Base-by-base conservation (phyloP, 805 yeast species). In the Kuraishia piskuri region DNA sequence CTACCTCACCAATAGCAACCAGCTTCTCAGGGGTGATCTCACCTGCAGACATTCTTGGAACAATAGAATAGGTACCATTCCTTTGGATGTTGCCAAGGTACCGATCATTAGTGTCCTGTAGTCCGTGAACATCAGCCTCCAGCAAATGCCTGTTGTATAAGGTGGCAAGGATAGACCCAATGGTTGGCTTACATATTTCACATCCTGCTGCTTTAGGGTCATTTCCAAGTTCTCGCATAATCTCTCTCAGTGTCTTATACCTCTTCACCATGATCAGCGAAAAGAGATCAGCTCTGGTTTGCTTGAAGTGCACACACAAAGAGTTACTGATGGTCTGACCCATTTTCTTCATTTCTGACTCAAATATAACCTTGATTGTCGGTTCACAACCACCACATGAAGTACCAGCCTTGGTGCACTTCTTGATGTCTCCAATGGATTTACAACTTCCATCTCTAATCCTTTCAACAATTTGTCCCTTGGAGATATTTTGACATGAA, bases 351-450 rank as follows among this genome's bases (percentile, higher is more conserved):
- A 69, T 64, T 50, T 68, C 72, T 2, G 65, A 56, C 40, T 65
- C 68, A 55, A 68, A 69, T 8, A 69, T 65, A 22, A 67, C 64
- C 56, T 68, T 68, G 55, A 69, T 65, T 1, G 70, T 67, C 7
- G 70, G 68, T 47, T 67, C 69, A 58, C 74, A 69, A 8, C 73
- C 74, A 50, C 74, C 73, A 53, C 74, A 69, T 1, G 73, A 70
- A 21, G 73, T 68, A 22, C 68, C 74, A 2, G 74, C 73, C 52
- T 69, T 69, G 5, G 73, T 68, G 48, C 62, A 57, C 25, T 66
- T 63, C 57, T 68, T 68, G 50, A 69, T 56, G 36, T 68, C 70
- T 10, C 67, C 68, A 19, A 69, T 50, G 19, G 69, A 62, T 1
- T 55, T 55, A 40, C 67, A 62, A 21, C 57, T 52, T 19, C 63